Evolutionary conservation across 345 rosid species (phyloP).

Genomic region (Ceriops decandra): DNA sequence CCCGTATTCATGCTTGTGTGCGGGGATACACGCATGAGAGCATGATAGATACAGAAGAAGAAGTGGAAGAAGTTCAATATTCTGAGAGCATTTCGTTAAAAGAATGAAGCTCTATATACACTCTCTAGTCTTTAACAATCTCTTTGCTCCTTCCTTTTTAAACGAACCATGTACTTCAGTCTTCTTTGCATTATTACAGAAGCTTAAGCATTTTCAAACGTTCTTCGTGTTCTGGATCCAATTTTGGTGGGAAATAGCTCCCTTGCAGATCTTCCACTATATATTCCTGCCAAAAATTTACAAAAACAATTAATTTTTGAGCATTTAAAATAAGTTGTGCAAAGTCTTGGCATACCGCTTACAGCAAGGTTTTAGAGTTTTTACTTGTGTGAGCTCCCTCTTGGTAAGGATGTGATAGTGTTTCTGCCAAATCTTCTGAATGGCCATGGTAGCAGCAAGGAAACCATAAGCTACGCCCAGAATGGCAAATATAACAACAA

Average conservation of each 20-base stretch:
- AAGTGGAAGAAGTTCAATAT: no score
- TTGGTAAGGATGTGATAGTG: constrained; percentile 93
- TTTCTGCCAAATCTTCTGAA: constrained; percentile 94
- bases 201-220: constrained; percentile 76
- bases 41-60: no score
- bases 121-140: no score
- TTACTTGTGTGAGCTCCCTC: constrained; percentile 82
- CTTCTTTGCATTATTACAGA: constrained; percentile 32
- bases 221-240: constrained; percentile 75
- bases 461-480: constrained; percentile 92
- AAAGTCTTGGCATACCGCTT: not conserved
- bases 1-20: no score
- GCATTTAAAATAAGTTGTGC: not conserved
- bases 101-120: no score
- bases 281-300: constrained; percentile 51
- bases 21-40: no score
- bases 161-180: no score
- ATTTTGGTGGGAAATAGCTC: constrained; percentile 69
- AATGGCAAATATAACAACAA: constrained; percentile 82
- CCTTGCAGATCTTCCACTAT: constrained; percentile 91
- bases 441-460: constrained; percentile 90
- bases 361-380: not conserved
- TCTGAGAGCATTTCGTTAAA: no score
- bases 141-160: no score
- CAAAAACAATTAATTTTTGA: not conserved